A percentile compares a stretch with the other conserved stretches of the same genome.
These are phyloP conservation scores for Phalaenopsis equestris DNA, from an alignment of 106 monocot species.

Conservation along the genomic window DNA sequence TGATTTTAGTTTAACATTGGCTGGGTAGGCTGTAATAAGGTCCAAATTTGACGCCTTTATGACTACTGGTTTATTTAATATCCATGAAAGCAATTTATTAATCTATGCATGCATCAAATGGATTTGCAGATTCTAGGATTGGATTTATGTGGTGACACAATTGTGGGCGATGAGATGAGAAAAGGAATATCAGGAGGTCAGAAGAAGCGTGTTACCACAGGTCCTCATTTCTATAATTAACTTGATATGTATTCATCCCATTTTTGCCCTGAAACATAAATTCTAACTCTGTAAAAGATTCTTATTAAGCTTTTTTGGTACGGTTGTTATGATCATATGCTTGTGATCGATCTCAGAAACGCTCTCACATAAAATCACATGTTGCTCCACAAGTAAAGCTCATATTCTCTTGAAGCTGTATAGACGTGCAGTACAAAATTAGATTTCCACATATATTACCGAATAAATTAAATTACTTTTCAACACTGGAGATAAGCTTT, in stretches of 20 bases:
- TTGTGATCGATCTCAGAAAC: no score
- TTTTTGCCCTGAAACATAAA: not conserved
- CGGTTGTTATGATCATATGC: not conserved
- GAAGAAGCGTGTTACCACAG: conserved; percentile 4
- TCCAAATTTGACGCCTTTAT: not conserved
- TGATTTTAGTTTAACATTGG: not conserved
- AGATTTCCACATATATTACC: no score
- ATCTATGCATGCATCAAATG: not conserved
- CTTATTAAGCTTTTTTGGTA: not conserved
- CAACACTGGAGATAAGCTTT: no score
- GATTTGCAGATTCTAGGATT: conserved; percentile 1
- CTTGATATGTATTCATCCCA: not conserved
- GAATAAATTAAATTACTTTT: no score
- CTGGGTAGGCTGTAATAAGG: not conserved
- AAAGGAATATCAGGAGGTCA: conserved; percentile 7
- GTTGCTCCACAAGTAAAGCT: no score
- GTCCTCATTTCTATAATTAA: not conserved
- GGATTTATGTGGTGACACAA: not conserved
- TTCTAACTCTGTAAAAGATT: not conserved
- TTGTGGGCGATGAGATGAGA: conserved; percentile 7
- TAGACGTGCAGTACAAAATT: no score
- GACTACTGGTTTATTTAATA: not conserved
- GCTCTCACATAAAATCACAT: no score
- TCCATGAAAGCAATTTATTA: not conserved
- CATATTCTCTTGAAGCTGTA: no score